These are phyloP conservation scores for Physocladia obscura DNA, from an alignment of 192 early-diverging fungal species.

Conservation along the genomic window DNA sequence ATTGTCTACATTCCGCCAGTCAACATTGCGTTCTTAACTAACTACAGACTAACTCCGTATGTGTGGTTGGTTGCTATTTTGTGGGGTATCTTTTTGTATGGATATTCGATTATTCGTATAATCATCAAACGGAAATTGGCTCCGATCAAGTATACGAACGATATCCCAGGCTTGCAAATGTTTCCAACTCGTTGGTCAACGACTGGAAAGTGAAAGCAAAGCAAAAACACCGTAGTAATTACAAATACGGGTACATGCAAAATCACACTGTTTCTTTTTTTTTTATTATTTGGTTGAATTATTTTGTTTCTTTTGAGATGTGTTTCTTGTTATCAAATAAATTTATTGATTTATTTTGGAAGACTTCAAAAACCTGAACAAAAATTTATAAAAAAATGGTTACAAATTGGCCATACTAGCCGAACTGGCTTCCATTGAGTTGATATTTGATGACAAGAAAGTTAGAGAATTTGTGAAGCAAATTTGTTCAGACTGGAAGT, in stretches of 20 bases:
- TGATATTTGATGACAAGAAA: too few relatives aligned
- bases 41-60: constrained; percentile 62
- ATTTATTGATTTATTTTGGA: neutral
- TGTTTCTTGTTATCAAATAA: neutral
- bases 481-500: too few relatives aligned
- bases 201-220: neutral
- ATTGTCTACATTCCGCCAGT: constrained; percentile 54
- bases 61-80: constrained; percentile 82
- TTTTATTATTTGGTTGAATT: neutral
- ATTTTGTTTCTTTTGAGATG: neutral
- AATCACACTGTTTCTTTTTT: too few relatives aligned
- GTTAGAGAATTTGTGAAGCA: too few relatives aligned
- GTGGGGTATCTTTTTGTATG: constrained; percentile 20
- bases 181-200: constrained; percentile 62
- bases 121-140: neutral
- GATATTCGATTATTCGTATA: neutral
- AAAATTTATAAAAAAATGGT: neutral
- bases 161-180: constrained; percentile 73
- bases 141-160: constrained; percentile 56
- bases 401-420: too few relatives aligned
- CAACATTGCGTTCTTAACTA: constrained; percentile 54
- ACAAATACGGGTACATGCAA: too few relatives aligned
- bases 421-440: too few relatives aligned
- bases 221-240: neutral
- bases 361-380: neutral